Percentiles rank a stretch among this genome's conserved stretches.
These are phyloP conservation scores for Anaeromyces robustus DNA, from an alignment of 192 early-diverging fungal species.

Conservation along the genomic window DNA sequence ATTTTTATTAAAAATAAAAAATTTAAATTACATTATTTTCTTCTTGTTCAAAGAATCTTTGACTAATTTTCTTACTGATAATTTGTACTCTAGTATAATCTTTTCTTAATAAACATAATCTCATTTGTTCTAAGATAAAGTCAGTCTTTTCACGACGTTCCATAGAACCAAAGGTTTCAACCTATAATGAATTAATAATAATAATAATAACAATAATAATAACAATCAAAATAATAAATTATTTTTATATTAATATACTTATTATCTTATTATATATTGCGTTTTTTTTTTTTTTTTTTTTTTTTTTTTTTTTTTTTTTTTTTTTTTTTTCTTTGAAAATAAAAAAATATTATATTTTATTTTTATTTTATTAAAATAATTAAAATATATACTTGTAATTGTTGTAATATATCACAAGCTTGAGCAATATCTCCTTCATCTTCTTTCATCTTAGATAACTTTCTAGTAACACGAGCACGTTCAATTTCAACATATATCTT, in stretches of 20 bases:
- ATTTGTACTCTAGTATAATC: constrained; percentile 87
- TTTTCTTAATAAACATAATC: constrained; percentile 77
- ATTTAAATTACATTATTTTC: constrained; percentile 51
- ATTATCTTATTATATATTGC: too few relatives aligned
- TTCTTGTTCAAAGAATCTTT: constrained; percentile 75
- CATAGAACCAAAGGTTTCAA: constrained; percentile 99
- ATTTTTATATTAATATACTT: too few relatives aligned
- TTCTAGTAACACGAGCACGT: constrained; percentile 82
- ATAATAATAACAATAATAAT: too few relatives aligned
- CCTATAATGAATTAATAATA: too few relatives aligned
- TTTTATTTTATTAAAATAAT: not conserved
- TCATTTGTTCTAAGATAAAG: constrained; percentile 98
- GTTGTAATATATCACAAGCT: constrained; percentile 90
- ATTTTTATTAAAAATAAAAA: not conserved
- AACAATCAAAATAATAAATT: too few relatives aligned
- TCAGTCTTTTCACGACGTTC: constrained; percentile 97
- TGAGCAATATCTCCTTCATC: constrained; percentile 74
- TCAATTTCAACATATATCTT: constrained; percentile 98
- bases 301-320: too few relatives aligned
- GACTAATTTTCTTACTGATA: constrained; percentile 88
- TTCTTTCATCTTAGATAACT: constrained; percentile 77
- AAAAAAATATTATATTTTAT: too few relatives aligned
- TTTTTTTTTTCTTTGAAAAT: not conserved
- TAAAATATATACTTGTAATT: constrained; percentile 54
- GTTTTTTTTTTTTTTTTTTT: too few relatives aligned